Conservation (phyloP, 805 yeast genomes). For the Kregervanrija fluxuum region DNA sequence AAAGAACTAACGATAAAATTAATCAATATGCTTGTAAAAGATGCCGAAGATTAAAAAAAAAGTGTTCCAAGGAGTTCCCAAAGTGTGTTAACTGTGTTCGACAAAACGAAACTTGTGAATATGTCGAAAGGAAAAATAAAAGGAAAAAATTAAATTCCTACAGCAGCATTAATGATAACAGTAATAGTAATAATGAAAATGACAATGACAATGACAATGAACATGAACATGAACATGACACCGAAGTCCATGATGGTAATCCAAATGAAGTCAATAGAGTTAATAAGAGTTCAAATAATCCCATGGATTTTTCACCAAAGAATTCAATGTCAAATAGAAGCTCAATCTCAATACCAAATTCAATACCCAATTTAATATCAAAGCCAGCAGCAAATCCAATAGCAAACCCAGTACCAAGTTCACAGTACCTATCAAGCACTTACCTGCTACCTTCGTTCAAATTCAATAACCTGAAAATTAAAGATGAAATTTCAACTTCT, state of each 20-base stretch:
- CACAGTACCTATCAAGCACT: no score
- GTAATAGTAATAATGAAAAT: background rate
- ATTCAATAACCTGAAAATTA: background rate
- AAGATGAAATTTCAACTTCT: background rate
- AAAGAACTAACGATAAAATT: background rate
- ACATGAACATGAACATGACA: background rate
- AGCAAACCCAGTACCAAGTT: no score
- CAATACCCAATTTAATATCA: no score
- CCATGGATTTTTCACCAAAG: background rate
- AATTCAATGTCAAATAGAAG: background rate
- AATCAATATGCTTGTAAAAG: conserved; percentile 34
- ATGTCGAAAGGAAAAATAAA: conserved; percentile 32
- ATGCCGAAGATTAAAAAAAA: conserved; percentile 43
- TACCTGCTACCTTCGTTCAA: background rate
- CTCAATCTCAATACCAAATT: no score
- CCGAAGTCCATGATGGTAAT: background rate
- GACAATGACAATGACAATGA: background rate
- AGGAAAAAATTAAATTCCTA: conserved; percentile 11
- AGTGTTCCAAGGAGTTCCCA: conserved; percentile 39
- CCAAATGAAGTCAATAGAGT: conserved; percentile 9
- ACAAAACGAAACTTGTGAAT: conserved; percentile 33
- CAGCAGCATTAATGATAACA: background rate
- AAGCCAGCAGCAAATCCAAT: no score
- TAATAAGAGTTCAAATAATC: conserved; percentile 7
- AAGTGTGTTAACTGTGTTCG: conserved; percentile 36